Conservation (phyloP, 106 monocot genomes). For the Dendrobium catenatum region DNA sequence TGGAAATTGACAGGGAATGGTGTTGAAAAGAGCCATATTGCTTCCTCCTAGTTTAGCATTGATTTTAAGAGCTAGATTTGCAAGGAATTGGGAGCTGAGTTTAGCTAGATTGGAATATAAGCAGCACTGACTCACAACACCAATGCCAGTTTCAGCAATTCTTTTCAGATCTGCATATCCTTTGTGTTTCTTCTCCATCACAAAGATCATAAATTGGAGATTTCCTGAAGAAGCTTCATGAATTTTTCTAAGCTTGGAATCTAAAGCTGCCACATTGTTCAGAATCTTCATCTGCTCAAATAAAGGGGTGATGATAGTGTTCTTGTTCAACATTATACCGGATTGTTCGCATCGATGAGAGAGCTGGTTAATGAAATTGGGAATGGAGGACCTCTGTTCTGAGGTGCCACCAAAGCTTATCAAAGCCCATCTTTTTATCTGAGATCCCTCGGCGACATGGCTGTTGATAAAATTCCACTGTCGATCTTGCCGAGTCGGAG, state of each 20-base stretch:
- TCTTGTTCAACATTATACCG: slow-evolving; percentile 62
- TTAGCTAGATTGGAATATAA: slow-evolving; percentile 59
- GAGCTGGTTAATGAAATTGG: slow-evolving; percentile 70
- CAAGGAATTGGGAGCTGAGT: slow-evolving; percentile 56
- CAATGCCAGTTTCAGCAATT: slow-evolving; percentile 84
- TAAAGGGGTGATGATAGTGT: slow-evolving; percentile 26
- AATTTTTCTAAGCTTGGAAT: slow-evolving; percentile 59
- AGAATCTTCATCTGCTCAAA: slow-evolving; percentile 67
- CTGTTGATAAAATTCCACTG: slow-evolving; percentile 89
- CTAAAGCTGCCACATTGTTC: slow-evolving; percentile 44
- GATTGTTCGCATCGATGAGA: slow-evolving; percentile 57
- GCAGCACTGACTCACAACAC: slow-evolving; percentile 84
- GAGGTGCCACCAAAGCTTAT: slow-evolving; percentile 67
- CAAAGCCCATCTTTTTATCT: slow-evolving; percentile 75
- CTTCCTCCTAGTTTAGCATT: slow-evolving; percentile 88
- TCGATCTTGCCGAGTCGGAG: slow-evolving; percentile 69
- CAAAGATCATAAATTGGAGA: slow-evolving; percentile 73
- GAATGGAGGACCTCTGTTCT: slow-evolving; percentile 60
- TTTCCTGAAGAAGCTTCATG: slow-evolving; percentile 53
- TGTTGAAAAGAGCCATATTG: slow-evolving; percentile 67
- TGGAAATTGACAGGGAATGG: slow-evolving; percentile 59
- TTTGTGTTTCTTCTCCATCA: slow-evolving; percentile 86
- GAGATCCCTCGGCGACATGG: slow-evolving; percentile 76
- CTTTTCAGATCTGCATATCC: slow-evolving; percentile 84
- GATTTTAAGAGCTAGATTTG: slow-evolving; percentile 83